Evolutionary conservation across 495 filamentous ascomycete genomes (phyloP), one percentile per base, ranked within the genome.

Genomic region (Penicillium riverlandense): DNA sequence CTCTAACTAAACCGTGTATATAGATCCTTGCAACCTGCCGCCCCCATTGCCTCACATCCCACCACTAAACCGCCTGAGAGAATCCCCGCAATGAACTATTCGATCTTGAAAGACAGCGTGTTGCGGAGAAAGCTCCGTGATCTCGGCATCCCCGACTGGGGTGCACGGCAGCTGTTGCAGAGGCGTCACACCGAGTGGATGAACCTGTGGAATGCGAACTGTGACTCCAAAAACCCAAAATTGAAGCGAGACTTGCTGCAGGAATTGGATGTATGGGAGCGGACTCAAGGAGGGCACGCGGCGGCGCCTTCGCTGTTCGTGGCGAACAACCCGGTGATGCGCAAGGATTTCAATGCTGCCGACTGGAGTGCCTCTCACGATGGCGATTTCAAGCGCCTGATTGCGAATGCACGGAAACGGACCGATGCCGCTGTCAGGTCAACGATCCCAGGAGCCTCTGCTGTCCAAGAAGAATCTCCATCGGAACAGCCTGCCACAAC

Each of bases 201-300:
- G 51, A 96, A 90, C 35, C 58, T 97, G 22, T 96, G 88, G 83
- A 99, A 99, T 59, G 88, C 94, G 11, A 97, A 97, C 51, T 91
- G 88, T 62, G 92, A 99, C 60, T 84, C 88, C 2, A 77, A 73
- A 42, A 66, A 62, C 4, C 88, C 87, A 1, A 84, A 84, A 54
- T 65, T 72, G 6, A 88, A 86, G 50, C 59, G 67, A 4, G 83
- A 91, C 38, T 55, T 98, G 7, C 57, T 92, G 28, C 75, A 74
- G 6, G 91, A 96, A 43, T 57, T 98, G 12, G 83, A 90, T 16
- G 54, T 75, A 2, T 96, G 92, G 90, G 92, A 98, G 54, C 69
- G 76, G 29, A 90, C 84, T 0, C 79, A 91, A 47, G 74, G 74
- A 29, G 69, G 69, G 4, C 31, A 52, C 41, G 61, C 66, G 6